A percentile compares a stretch with the other conserved stretches of the same genome.
phyloP scores from a whole-genome alignment of 768 basidiomycete species.

The Auriscalpium microsporum region DNA sequence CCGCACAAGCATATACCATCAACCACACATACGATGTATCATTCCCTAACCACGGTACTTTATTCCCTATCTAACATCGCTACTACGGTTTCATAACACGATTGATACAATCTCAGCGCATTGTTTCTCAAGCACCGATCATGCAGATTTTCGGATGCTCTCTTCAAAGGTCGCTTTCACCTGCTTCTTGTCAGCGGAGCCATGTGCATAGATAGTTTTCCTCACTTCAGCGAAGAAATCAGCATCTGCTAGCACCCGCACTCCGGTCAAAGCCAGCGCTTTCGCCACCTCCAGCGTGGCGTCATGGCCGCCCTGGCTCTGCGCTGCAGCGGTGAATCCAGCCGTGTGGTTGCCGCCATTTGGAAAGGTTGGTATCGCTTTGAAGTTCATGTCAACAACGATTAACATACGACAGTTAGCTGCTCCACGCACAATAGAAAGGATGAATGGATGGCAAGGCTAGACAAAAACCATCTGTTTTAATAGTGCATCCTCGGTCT shows the following conservation, averaged over 20 bases:
- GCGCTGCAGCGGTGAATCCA: conserved; percentile 57
- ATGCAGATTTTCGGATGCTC: neutral
- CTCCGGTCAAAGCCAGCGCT: conserved; percentile 60
- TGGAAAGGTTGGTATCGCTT: conserved; percentile 67
- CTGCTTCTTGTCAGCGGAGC: neutral
- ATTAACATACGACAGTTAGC: neutral
- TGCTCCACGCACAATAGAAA: conserved; percentile 42
- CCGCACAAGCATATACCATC: too few species aligned
- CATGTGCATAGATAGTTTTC: conserved; percentile 3
- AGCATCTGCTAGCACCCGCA: conserved; percentile 63
- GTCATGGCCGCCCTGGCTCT: conserved; percentile 51
- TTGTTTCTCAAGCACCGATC: too few species aligned
- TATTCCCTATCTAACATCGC: neutral
- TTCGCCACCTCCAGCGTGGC: conserved; percentile 62
- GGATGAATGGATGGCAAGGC: conserved; percentile 67
- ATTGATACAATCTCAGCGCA: neutral
- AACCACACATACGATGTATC: too few species aligned
- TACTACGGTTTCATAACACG: neutral
- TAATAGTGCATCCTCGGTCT: neutral
- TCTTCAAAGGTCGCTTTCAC: conserved; percentile 10
- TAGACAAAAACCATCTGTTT: conserved; percentile 8
- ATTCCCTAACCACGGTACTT: too few species aligned
- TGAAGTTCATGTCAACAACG: neutral
- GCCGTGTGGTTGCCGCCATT: conserved; percentile 75
- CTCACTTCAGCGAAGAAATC: conserved; percentile 48